Percentiles rank a stretch among this genome's conserved stretches.
Conservation (phyloP, 1,284 basidiomycete genomes). For the Tylopilus orsonianus region DNA sequence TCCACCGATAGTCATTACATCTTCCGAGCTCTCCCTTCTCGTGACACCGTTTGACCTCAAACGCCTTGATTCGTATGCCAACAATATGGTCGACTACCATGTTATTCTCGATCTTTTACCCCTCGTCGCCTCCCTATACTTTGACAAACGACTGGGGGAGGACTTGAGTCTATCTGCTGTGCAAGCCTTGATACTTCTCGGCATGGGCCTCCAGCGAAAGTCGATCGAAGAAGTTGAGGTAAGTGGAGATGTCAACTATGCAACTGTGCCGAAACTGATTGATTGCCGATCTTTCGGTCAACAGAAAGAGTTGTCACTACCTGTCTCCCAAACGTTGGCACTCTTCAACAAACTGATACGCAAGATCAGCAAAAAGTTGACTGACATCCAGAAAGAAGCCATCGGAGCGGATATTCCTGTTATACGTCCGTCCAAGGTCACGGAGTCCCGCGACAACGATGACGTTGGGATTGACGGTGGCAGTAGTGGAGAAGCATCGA, state of each 20-base stretch:
- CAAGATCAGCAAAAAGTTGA: constrained; percentile 78
- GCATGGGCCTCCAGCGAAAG: constrained; percentile 91
- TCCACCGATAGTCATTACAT: constrained; percentile 45
- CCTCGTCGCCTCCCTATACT: constrained; percentile 78
- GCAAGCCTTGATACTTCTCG: constrained; percentile 86
- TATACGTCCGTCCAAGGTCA: constrained; percentile 21
- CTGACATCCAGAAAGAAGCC: constrained; percentile 80
- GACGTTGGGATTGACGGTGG: constrained; percentile 18
- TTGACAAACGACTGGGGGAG: constrained; percentile 70
- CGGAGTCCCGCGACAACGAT: constrained; percentile 7
- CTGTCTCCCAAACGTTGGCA: constrained; percentile 86
- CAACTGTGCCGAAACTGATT: constrained; percentile 1
- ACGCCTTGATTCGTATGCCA: constrained; percentile 92
- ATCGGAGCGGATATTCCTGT: constrained; percentile 59
- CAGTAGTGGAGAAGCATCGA: constrained; percentile 15
- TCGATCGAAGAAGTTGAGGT: constrained; percentile 88
- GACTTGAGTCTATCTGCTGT: constrained; percentile 75
- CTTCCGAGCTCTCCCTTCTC: constrained; percentile 71
- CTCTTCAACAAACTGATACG: constrained; percentile 91
- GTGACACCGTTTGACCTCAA: constrained; percentile 95
- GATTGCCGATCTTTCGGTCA: constrained; percentile 8
- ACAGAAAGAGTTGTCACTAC: constrained; percentile 77
- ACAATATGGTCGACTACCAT: constrained; percentile 96
- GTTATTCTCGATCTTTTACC: constrained; percentile 94
- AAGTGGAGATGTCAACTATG: constrained; percentile 17